A percentile compares a stretch with the other conserved stretches of the same genome.
Conservation (phyloP, 1,139 yeast genomes). For the Yamadazyma sp. region DNA sequence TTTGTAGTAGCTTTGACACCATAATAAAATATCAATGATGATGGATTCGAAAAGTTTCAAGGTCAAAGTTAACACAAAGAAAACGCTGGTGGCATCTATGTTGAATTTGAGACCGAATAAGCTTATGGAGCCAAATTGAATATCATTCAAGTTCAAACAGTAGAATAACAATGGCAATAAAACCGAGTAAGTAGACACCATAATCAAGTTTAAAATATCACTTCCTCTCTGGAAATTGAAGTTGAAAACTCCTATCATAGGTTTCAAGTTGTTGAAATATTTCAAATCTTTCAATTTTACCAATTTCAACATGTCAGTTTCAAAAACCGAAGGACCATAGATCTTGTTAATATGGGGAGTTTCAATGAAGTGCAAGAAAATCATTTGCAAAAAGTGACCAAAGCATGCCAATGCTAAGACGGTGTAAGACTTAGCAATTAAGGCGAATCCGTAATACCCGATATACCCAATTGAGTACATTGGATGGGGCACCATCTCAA, state of each 20-base stretch:
- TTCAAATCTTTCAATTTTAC: constrained; percentile 45
- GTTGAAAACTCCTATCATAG: constrained; percentile 63
- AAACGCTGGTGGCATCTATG: constrained; percentile 8
- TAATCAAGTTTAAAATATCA: constrained; percentile 57
- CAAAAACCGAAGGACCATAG: constrained; percentile 51
- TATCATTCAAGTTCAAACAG: constrained; percentile 13
- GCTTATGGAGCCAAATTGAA: constrained; percentile 17
- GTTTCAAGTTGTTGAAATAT: constrained; percentile 51
- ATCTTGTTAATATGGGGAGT: constrained; percentile 88
- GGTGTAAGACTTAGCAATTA: constrained; percentile 74
- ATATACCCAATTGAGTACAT: constrained; percentile 91
- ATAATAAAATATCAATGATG: constrained; percentile 53
- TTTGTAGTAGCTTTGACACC: constrained; percentile 61
- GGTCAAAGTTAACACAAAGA: constrained; percentile 47
- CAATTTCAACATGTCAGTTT: constrained; percentile 36
- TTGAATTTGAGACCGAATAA: constrained; percentile 2
- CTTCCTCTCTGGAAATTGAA: constrained; percentile 66
- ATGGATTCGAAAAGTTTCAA: constrained; percentile 55
- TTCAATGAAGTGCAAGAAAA: constrained; percentile 74
- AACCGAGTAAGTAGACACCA: constrained; percentile 44
- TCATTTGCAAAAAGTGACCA: constrained; percentile 81
- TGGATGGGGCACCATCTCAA: constrained; percentile 91
- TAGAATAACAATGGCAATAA: constrained; percentile 47
- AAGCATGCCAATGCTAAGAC: constrained; percentile 68
- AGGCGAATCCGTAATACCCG: constrained; percentile 83